Evolutionary conservation across 2,329 filamentous ascomycete species (phyloP).

Genomic region (Paecilomyces variotii): DNA sequence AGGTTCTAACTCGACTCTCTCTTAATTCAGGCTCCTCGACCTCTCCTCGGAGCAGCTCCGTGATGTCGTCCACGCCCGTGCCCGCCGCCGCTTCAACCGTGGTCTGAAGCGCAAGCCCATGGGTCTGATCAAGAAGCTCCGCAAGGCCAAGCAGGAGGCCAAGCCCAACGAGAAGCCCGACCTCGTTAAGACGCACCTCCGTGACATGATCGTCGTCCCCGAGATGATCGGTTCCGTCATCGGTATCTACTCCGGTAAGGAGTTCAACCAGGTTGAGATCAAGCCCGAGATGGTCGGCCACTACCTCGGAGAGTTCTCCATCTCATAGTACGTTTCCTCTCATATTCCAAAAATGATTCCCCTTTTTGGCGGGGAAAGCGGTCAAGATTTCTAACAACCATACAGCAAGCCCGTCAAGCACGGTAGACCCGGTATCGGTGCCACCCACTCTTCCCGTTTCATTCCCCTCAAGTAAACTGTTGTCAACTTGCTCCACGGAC

Average conservation of each 20-base stretch:
- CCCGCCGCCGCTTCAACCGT: slow-evolving; percentile 98
- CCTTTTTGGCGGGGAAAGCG: not conserved
- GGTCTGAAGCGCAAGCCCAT: slow-evolving; percentile 99
- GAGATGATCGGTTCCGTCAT: slow-evolving; percentile 99
- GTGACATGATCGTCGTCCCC: slow-evolving; percentile 99
- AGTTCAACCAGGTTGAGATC: slow-evolving; percentile 99
- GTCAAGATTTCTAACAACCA: slow-evolving; percentile 41
- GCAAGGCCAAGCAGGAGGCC: slow-evolving; percentile 98
- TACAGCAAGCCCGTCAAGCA: slow-evolving; percentile 98
- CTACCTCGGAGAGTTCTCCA: slow-evolving; percentile 98
- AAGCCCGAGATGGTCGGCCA: slow-evolving; percentile 99
- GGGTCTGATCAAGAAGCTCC: slow-evolving; percentile 99
- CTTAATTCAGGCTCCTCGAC: slow-evolving; percentile 75
- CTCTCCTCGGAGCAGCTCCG: slow-evolving; percentile 97
- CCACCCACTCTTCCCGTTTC: slow-evolving; percentile 99
- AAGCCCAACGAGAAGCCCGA: slow-evolving; percentile 99
- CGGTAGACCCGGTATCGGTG: slow-evolving; percentile 99
- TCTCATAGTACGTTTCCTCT: slow-evolving; percentile 79
- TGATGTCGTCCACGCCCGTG: slow-evolving; percentile 98
- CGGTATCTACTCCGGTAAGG: slow-evolving; percentile 99
- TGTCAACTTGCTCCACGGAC: not conserved
- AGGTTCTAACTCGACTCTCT: slow-evolving; percentile 14
- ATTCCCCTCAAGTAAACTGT: slow-evolving; percentile 93
- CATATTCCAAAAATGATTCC: not conserved
- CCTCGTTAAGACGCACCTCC: slow-evolving; percentile 97